Percentiles rank a stretch among this genome's conserved stretches.
Conservation (phyloP, 2,329 filamentous ascomycete genomes). For the Talaromyces islandicus region DNA sequence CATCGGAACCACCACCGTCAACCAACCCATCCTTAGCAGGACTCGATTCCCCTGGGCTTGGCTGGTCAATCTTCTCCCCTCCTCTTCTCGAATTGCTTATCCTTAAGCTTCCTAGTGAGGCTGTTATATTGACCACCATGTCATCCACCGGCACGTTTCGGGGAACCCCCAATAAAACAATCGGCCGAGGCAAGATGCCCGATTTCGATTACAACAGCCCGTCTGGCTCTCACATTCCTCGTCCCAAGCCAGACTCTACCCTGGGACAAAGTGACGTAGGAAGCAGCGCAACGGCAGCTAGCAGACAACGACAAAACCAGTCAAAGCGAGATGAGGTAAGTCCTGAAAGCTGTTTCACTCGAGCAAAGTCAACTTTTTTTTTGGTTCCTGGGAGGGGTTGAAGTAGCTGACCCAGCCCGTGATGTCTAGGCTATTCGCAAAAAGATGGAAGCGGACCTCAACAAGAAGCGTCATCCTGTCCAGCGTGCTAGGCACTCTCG, state of each 20-base stretch:
- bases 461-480: conserved; percentile 85
- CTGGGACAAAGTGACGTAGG: conserved; percentile 46
- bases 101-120: background rate
- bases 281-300: conserved; percentile 70
- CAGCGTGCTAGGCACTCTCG: conserved; percentile 75
- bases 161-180: conserved; percentile 50
- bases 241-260: conserved; percentile 51
- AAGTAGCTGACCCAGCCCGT: background rate
- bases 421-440: conserved; percentile 75
- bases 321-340: conserved; percentile 94
- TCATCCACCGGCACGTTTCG: conserved; percentile 56
- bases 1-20: background rate
- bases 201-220: conserved; percentile 47
- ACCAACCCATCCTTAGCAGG: background rate
- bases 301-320: conserved; percentile 90
- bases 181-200: conserved; percentile 49
- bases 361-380: background rate
- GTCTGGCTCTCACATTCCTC: conserved; percentile 51
- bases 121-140: conserved; percentile 38
- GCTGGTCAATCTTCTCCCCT: background rate
- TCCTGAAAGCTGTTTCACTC: conserved; percentile 5
- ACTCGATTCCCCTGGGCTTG: background rate
- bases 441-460: conserved; percentile 96
- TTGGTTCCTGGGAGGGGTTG: conserved; percentile 3
- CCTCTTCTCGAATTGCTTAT: background rate